Evolutionary conservation across 2,329 filamentous ascomycete genomes (phyloP), one percentile per base, ranked within the genome.

Genomic region (Xylaria multiplex): DNA sequence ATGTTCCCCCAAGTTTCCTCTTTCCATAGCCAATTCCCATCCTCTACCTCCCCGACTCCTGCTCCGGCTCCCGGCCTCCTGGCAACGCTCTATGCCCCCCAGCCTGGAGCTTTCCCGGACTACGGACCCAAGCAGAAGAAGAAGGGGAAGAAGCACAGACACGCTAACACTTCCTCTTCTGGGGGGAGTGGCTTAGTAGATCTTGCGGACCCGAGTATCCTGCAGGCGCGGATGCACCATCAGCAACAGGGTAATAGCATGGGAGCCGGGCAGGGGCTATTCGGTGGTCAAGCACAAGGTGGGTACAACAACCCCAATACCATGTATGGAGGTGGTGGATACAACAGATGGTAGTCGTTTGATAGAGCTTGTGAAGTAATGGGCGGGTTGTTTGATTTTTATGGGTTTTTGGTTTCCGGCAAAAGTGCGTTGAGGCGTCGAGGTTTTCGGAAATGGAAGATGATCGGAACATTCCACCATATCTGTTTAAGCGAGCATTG

Each of bases 91-190:
- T 96, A 96, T 86, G 92, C 91, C 84, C 86, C 89, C 79, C 91
- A 92, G 84, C 85, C 91, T 85, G 92, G 91, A 85, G 88, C 89
- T 83, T 93, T 93, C 85, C 92, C 94, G 90, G 93, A 97, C 81
- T 90, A 91, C 84, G 91, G 91, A 84, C 91, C 92, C 85, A 96
- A 97, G 90, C 93, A 96, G 89, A 97, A 97, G 91, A 97, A 97
- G 90, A 97, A 97, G 93, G 93, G 93, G 86, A 97, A 97, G 90
- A 97, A 97, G 93, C 95, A 97, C 88, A 96, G 94, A 90, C 94
- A 97, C 91, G 95, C 93, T 96, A 97, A 97, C 93, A 97, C 95
- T 95, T 97, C 94, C 92, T 98, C 95, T 90, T 97, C 93, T 90
- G 92, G 92, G 86, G 94, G 93, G 89, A 93, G 93, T 92, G 94